Evolutionary conservation across 2,329 filamentous ascomycete species (phyloP).

Genomic region (Thelonectria olida): DNA sequence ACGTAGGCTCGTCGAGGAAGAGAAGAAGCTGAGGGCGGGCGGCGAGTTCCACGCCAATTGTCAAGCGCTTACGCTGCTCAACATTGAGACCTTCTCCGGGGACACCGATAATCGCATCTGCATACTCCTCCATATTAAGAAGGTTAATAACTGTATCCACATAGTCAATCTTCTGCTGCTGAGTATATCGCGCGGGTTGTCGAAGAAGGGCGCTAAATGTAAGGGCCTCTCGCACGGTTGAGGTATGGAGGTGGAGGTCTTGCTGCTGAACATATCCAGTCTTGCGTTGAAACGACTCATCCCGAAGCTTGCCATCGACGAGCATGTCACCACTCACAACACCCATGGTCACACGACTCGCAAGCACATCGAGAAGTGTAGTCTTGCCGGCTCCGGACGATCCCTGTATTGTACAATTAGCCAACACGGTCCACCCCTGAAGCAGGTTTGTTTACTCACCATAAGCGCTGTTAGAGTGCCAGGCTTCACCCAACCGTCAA

Average conservation of each 20-base stretch:
- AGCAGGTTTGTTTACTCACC: constrained; percentile 58
- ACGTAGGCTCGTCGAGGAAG: constrained; percentile 67
- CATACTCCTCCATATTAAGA: constrained; percentile 69
- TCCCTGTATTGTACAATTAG: constrained; percentile 32
- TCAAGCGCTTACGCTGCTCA: constrained; percentile 66
- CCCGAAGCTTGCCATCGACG: constrained; percentile 68
- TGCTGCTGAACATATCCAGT: constrained; percentile 92
- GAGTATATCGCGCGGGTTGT: constrained; percentile 74
- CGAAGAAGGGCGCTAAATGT: constrained; percentile 83
- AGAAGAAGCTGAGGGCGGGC: constrained; percentile 63
- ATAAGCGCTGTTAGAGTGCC: constrained; percentile 76
- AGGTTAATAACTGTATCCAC: constrained; percentile 78
- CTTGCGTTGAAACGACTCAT: constrained; percentile 83
- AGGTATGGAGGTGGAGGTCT: constrained; percentile 81
- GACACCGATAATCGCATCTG: constrained; percentile 68
- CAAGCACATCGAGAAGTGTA: constrained; percentile 82
- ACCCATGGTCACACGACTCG: constrained; percentile 84
- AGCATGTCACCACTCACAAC: constrained; percentile 84
- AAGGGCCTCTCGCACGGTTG: constrained; percentile 84
- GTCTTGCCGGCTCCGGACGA: constrained; percentile 89
- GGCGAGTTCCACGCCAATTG: constrained; percentile 64
- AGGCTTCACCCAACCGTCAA: constrained; percentile 78
- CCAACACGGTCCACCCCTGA: background rate
- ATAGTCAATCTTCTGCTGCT: constrained; percentile 79
- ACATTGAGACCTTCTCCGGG: constrained; percentile 66